These are phyloP conservation scores for Nicotiana tabacum DNA, from an alignment of 257 asterid species.

Conservation along the genomic window DNA sequence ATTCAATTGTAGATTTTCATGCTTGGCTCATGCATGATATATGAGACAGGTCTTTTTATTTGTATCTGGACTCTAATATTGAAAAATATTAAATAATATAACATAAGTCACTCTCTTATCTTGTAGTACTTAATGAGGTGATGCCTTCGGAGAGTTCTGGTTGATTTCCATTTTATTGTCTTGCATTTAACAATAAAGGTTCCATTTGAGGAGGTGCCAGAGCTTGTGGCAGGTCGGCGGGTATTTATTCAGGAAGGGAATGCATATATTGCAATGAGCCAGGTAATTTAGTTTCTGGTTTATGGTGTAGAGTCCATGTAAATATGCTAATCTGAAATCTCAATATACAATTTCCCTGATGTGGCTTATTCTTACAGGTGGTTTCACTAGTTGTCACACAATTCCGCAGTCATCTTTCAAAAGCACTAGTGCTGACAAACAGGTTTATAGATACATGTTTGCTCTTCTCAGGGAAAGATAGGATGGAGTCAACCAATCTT, in stretches of 20 bases:
- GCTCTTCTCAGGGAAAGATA: not conserved
- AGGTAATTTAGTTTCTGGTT: slow-evolving; percentile 43
- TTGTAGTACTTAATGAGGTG: not conserved
- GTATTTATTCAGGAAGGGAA: slow-evolving; percentile 74
- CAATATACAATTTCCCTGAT: slow-evolving; percentile 9
- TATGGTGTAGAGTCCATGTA: slow-evolving; percentile 11
- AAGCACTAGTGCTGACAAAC: slow-evolving; percentile 89
- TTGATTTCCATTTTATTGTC: not conserved
- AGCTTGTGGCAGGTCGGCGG: slow-evolving; percentile 78
- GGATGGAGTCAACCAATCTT: too few species aligned
- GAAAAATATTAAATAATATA: too few species aligned
- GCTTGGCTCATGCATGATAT: not conserved
- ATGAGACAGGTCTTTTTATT: not conserved
- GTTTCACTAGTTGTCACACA: slow-evolving; percentile 73
- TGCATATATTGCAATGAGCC: slow-evolving; percentile 86
- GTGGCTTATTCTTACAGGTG: slow-evolving; percentile 45
- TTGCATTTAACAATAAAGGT: slow-evolving; percentile 45
- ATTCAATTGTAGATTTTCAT: not conserved
- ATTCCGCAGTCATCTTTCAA: slow-evolving; percentile 81
- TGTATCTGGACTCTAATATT: not conserved
- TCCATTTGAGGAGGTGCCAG: slow-evolving; percentile 97
- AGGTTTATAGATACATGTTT: slow-evolving; percentile 40
- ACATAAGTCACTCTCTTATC: not conserved
- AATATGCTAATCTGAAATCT: slow-evolving; percentile 5
- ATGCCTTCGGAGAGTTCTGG: slow-evolving; percentile 2